Evolutionary conservation across 2,329 filamentous ascomycete species (phyloP).

Genomic region (Aspergillus candidus): DNA sequence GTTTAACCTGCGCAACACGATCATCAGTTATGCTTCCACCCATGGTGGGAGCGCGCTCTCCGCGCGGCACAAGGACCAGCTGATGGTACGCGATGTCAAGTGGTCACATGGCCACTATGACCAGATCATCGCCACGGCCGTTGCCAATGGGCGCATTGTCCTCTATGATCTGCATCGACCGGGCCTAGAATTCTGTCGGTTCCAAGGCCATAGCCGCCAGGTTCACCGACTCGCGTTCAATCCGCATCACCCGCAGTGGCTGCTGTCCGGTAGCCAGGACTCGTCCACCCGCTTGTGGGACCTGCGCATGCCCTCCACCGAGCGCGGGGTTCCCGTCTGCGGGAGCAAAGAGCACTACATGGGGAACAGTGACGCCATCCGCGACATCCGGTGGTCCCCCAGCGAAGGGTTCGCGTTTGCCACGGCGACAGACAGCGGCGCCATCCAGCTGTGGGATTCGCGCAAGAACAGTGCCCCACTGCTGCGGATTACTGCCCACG

Average conservation of each 20-base stretch:
- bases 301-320: constrained; percentile 48
- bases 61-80: constrained; percentile 51
- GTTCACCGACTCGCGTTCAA: constrained; percentile 62
- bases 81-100: constrained; percentile 60
- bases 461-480: constrained; percentile 52
- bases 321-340: constrained; percentile 46
- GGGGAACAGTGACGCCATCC: constrained; percentile 55
- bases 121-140: constrained; percentile 58
- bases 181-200: constrained; percentile 54
- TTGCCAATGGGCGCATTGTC: constrained; percentile 59
- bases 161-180: constrained; percentile 59
- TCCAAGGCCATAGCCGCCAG: constrained; percentile 60
- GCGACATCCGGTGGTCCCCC: constrained; percentile 61
- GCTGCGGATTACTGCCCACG: constrained; percentile 57
- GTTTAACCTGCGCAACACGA: constrained; percentile 56
- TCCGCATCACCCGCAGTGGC: constrained; percentile 53
- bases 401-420: constrained; percentile 58
- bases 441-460: constrained; percentile 59
- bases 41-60: constrained; percentile 40
- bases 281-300: constrained; percentile 60
- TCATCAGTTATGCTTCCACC: constrained; percentile 52
- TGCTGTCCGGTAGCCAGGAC: constrained; percentile 61
- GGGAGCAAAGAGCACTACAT: constrained; percentile 51
- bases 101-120: constrained; percentile 60
- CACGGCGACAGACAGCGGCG: constrained; percentile 58